These are phyloP conservation scores for Alloteropsis angusta DNA, from an alignment of 202 grass and related monocot species.

Conservation along the genomic window DNA sequence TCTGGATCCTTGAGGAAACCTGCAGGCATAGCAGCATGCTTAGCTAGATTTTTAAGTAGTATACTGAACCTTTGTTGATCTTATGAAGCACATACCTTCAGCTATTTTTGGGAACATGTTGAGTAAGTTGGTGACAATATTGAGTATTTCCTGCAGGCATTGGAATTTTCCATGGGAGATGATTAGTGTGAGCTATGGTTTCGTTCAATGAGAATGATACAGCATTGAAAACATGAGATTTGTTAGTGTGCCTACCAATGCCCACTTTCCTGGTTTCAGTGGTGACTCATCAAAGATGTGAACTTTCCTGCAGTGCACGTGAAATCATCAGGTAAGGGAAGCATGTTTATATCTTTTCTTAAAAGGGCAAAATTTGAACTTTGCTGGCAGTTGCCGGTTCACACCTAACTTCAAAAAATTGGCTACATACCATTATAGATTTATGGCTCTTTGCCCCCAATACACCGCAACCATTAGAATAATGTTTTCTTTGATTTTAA, in stretches of 20 bases:
- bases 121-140: slow-evolving; percentile 31
- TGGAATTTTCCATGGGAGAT: not conserved
- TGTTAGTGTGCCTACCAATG: slow-evolving; percentile 38
- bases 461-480: not conserved
- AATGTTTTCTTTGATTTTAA: not conserved
- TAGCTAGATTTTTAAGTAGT: slow-evolving; percentile 27
- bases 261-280: slow-evolving; percentile 52
- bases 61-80: slow-evolving; percentile 8
- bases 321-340: slow-evolving; percentile 8
- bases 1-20: slow-evolving; percentile 55
- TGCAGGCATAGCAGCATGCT: slow-evolving; percentile 28
- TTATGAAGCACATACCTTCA: slow-evolving; percentile 33
- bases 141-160: slow-evolving; percentile 68
- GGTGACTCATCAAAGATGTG: slow-evolving; percentile 59
- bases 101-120: slow-evolving; percentile 46
- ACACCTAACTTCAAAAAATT: too few relatives aligned
- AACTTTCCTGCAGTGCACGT: slow-evolving; percentile 47
- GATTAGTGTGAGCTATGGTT: slow-evolving; percentile 5
- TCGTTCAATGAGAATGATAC: not conserved
- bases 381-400: not conserved
- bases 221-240: slow-evolving; percentile 6
- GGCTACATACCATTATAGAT: not conserved
- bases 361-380: not conserved
- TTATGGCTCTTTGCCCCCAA: not conserved
- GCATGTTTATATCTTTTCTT: not conserved